Percentiles rank a stretch among this genome's conserved stretches.
These are phyloP conservation scores for Phytopythium chamaehyphon DNA, from an alignment of 352 stramenopile species.

Conservation along the genomic window DNA sequence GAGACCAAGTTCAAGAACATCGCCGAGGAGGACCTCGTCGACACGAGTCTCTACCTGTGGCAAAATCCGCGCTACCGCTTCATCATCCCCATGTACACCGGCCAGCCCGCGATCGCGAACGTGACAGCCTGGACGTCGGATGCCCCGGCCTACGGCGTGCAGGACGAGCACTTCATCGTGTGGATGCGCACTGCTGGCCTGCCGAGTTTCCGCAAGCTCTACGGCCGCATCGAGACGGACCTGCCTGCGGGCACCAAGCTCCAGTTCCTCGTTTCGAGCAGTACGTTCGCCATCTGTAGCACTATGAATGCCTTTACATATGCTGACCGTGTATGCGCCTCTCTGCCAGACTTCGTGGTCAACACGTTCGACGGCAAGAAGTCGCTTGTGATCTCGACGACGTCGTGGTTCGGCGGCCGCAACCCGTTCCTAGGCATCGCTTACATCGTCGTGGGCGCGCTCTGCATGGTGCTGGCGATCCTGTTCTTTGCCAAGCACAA, in stretches of 20 bases:
- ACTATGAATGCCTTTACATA: background rate
- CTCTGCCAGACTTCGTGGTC: constrained; percentile 94
- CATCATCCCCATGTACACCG: constrained; percentile 67
- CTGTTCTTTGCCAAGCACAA: constrained; percentile 97
- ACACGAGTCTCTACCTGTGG: constrained; percentile 69
- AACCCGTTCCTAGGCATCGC: constrained; percentile 95
- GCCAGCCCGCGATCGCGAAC: constrained; percentile 56
- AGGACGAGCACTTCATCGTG: constrained; percentile 99
- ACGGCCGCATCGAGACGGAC: constrained; percentile 95
- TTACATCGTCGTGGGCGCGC: constrained; percentile 94
- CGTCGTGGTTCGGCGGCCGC: constrained; percentile 94
- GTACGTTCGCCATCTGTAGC: constrained; percentile 30
- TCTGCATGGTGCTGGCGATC: constrained; percentile 92
- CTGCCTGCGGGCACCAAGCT: constrained; percentile 88
- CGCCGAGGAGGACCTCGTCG: constrained; percentile 23
- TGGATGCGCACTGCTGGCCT: constrained; percentile 99
- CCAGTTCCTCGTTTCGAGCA: constrained; percentile 91
- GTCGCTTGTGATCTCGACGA: constrained; percentile 95
- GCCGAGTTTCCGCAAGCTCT: constrained; percentile 99
- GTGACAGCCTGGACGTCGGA: constrained; percentile 75
- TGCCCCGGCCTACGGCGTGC: constrained; percentile 82
- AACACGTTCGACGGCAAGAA: constrained; percentile 95
- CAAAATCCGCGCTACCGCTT: constrained; percentile 81
- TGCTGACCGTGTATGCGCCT: background rate
- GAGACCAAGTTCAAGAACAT: constrained; percentile 97